These are phyloP conservation scores for Tuber melanosporum DNA, from an alignment of 495 filamentous ascomycete genomes.

Conservation along the genomic window DNA sequence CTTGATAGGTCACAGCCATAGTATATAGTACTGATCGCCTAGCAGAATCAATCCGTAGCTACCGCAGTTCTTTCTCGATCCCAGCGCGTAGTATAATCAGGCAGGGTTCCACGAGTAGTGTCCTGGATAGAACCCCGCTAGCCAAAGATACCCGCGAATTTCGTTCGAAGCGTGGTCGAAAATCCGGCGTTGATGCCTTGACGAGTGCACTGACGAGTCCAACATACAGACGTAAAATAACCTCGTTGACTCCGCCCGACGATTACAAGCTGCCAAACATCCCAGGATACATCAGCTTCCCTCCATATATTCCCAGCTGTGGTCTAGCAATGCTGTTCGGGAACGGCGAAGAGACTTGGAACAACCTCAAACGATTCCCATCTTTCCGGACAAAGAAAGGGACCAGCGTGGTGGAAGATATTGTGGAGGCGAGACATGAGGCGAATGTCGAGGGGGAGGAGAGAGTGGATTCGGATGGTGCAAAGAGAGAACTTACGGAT, in stretches of 20 bases:
- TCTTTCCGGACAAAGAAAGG: not conserved
- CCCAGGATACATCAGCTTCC: conserved; percentile 23
- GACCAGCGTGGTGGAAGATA: not conserved
- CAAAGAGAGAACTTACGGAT: not conserved
- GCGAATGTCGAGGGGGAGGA: not conserved
- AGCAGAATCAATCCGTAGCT: not conserved
- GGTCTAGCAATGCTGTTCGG: conserved; percentile 15
- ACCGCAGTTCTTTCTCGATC: not conserved
- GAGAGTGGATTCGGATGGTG: not conserved
- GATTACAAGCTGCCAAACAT: conserved; percentile 14
- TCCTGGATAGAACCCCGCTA: not conserved
- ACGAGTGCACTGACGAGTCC: conserved; percentile 18
- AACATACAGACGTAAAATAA: conserved; percentile 6
- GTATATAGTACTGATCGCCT: not conserved
- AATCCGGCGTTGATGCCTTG: conserved; percentile 16
- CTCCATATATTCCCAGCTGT: conserved; percentile 16
- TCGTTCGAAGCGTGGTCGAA: not conserved
- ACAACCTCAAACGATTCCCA: not conserved
- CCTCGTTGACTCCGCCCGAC: conserved; percentile 11
- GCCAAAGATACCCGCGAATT: not conserved
- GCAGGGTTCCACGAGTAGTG: not conserved
- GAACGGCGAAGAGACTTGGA: not conserved
- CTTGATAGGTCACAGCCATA: not conserved
- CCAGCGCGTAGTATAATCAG: not conserved
- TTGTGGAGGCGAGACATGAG: not conserved